These are phyloP conservation scores for Metschnikowia gelsemii DNA, from an alignment of 805 yeast species.

Conservation along the genomic window DNA sequence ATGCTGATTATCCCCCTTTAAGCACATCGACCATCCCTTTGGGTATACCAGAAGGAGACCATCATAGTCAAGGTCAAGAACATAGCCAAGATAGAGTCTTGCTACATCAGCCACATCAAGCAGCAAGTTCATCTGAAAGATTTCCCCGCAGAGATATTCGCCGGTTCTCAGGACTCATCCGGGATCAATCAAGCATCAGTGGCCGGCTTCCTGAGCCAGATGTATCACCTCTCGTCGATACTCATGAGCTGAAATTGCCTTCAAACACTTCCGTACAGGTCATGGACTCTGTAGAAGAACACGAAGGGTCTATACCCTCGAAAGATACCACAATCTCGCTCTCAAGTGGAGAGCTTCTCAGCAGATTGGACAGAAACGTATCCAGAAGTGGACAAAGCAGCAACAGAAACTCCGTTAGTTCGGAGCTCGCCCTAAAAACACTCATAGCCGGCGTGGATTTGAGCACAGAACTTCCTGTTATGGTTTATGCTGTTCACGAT, in stretches of 20 bases:
- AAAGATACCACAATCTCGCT: conserved; percentile 15
- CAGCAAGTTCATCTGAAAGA: no score
- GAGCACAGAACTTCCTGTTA: conserved; percentile 27
- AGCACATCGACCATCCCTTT: not conserved
- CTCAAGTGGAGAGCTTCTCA: conserved; percentile 23
- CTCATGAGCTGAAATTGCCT: not conserved
- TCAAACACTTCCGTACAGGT: conserved; percentile 3
- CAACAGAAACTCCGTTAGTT: conserved; percentile 4
- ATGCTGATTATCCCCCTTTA: no score
- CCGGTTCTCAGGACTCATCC: not conserved
- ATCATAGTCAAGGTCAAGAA: no score
- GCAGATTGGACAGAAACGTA: conserved; percentile 8
- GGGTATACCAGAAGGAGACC: not conserved
- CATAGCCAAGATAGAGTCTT: no score
- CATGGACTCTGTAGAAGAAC: conserved; percentile 4
- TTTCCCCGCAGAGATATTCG: not conserved
- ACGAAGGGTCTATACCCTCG: not conserved
- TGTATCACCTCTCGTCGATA: conserved; percentile 2
- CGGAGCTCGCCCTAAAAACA: conserved; percentile 11
- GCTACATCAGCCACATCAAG: no score
- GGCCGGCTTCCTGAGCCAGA: conserved; percentile 10
- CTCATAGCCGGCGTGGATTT: conserved; percentile 32
- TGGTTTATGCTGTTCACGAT: conserved; percentile 33
- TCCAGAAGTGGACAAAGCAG: not conserved
- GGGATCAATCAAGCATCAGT: not conserved